phyloP scores from a whole-genome alignment of 2,329 filamentous ascomycete species.

The Madurella mycetomatis region DNA sequence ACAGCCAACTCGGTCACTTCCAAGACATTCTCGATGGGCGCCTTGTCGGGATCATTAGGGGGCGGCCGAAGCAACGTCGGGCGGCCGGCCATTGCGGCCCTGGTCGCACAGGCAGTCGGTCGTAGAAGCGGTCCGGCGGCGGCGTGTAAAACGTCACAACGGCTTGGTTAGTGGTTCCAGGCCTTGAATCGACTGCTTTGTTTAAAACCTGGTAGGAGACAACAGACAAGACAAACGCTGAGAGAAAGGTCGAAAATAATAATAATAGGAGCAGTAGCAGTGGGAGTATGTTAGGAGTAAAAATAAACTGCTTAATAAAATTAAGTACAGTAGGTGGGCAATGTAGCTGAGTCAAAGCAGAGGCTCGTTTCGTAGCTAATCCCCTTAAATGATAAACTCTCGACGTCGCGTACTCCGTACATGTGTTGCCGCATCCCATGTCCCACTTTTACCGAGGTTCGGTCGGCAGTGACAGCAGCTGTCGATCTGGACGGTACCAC shows the following conservation, averaged over 20 bases:
- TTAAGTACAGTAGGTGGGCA: too few relatives aligned
- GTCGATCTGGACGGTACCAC: too few relatives aligned
- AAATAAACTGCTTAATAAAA: too few relatives aligned
- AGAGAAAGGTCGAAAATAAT: too few relatives aligned
- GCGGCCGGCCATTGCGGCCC: constrained; percentile 29
- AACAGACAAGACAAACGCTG: not conserved
- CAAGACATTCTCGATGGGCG: constrained; percentile 82
- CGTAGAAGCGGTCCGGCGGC: not conserved
- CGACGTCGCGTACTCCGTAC: too few relatives aligned
- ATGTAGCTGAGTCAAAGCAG: too few relatives aligned
- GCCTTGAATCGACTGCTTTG: not conserved
- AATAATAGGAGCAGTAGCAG: too few relatives aligned
- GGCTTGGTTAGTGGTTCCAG: not conserved
- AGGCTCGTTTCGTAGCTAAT: too few relatives aligned
- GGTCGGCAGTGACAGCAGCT: not conserved
- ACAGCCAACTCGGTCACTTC: constrained; percentile 76
- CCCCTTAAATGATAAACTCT: too few relatives aligned
- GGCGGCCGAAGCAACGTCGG: constrained; percentile 70
- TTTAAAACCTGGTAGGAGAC: not conserved
- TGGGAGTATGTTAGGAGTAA: too few relatives aligned
- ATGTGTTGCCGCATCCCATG: not conserved
- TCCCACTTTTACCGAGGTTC: not conserved
- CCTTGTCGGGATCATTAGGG: constrained; percentile 65
- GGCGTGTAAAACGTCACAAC: not conserved
- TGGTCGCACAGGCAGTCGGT: not conserved